These are phyloP conservation scores for Monilinia fructicola DNA, from an alignment of 2,329 filamentous ascomycete species.

Conservation along the genomic window DNA sequence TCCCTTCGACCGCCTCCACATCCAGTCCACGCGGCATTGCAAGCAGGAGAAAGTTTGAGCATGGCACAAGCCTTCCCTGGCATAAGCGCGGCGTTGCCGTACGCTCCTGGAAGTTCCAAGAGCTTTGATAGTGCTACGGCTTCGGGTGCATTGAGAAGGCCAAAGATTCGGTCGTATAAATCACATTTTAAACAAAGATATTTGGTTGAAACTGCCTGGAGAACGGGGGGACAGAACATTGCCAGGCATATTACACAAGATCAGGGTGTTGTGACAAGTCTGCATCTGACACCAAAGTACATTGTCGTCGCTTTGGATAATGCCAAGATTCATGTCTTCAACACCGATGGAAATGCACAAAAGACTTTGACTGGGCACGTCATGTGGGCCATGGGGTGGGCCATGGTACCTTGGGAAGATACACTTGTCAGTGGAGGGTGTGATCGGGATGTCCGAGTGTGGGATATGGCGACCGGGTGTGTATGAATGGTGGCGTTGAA, in stretches of 20 bases:
- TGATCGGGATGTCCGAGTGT: slow-evolving; percentile 93
- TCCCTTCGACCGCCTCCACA: slow-evolving; percentile 36
- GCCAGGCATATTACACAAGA: slow-evolving; percentile 91
- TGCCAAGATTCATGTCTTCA: slow-evolving; percentile 97
- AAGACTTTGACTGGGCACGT: slow-evolving; percentile 92
- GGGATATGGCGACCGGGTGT: slow-evolving; percentile 92
- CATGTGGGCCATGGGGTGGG: slow-evolving; percentile 99
- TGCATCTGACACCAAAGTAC: slow-evolving; percentile 92
- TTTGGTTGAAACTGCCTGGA: slow-evolving; percentile 95
- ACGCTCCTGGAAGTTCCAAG: slow-evolving; percentile 41
- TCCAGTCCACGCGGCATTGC: slow-evolving; percentile 32
- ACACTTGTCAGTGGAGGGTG: slow-evolving; percentile 93
- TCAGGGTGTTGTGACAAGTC: slow-evolving; percentile 91
- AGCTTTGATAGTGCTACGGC: slow-evolving; percentile 56
- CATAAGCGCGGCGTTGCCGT: slow-evolving; percentile 43
- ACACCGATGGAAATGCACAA: slow-evolving; percentile 83
- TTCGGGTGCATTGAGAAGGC: slow-evolving; percentile 48
- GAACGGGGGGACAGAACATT: slow-evolving; percentile 81
- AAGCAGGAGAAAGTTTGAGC: slow-evolving; percentile 22
- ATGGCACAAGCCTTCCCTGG: slow-evolving; percentile 48
- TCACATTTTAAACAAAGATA: slow-evolving; percentile 98
- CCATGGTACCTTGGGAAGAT: slow-evolving; percentile 98
- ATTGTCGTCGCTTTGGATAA: slow-evolving; percentile 98
- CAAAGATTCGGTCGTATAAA: slow-evolving; percentile 78
- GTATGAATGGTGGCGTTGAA: slow-evolving; percentile 41